Conservation (phyloP, 176 grass and related monocot genomes). For the Carex parvula region DNA sequence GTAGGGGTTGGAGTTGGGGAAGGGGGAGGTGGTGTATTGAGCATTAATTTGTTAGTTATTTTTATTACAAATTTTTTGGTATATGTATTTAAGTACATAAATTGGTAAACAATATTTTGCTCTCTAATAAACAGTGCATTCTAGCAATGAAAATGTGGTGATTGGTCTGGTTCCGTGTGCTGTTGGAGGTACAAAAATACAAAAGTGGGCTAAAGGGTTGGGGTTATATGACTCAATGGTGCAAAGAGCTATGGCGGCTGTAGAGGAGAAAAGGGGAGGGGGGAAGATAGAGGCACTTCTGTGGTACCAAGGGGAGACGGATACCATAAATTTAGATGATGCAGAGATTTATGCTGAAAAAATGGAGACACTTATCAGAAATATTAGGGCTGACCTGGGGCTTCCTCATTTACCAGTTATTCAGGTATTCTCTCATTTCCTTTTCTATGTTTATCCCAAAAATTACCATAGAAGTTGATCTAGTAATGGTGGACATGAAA, state of each 20-base stretch:
- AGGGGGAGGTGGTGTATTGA: not conserved
- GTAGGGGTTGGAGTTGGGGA: not conserved
- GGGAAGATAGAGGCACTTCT: constrained; percentile 60
- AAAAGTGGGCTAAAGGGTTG: constrained; percentile 59
- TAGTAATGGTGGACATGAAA: not conserved
- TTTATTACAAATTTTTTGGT: not conserved
- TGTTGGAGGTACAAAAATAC: constrained; percentile 78
- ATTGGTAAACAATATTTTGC: not conserved
- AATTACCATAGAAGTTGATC: not conserved
- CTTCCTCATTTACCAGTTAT: constrained; percentile 67
- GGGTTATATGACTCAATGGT: constrained; percentile 59
- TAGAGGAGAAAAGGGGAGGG: constrained; percentile 24
- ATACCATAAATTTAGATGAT: constrained; percentile 57
- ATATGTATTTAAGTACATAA: not conserved
- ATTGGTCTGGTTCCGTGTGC: constrained; percentile 79
- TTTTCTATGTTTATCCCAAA: not conserved
- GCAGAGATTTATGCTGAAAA: constrained; percentile 50
- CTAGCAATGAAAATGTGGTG: constrained; percentile 5
- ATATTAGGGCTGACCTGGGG: constrained; percentile 68
- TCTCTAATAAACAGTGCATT: not conserved
- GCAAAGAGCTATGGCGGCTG: constrained; percentile 48
- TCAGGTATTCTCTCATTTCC: constrained; percentile 39
- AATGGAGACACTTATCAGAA: constrained; percentile 63
- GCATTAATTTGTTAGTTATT: not conserved
- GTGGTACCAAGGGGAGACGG: constrained; percentile 96